Base-by-base conservation (phyloP, 2,329 filamentous ascomycete genomes). In the Byssothecium circinans region DNA sequence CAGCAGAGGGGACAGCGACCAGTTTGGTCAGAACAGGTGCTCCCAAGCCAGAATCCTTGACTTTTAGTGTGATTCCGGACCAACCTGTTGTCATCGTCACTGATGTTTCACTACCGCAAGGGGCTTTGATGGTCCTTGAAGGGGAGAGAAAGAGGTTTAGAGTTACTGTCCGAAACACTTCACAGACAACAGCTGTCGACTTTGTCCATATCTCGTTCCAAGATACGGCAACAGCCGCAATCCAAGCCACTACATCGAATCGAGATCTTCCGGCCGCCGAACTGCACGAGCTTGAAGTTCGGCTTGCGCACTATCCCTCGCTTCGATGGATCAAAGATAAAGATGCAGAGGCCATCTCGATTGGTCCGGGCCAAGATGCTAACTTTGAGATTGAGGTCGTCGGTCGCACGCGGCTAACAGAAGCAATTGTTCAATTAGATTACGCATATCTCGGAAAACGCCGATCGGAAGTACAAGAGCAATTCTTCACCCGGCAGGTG, bases 91-190 rank as follows among this genome's bases (percentile, higher is more conserved):
- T 97, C 3, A 75, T 85, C 2, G 80, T 96, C 17, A 86, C 88
- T 62, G 85, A 85, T 7, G 87, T 86, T 3, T 89, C 87, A 11
- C 78, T 96, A 1, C 83, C 87, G 0, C 91, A 96, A 62, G 89
- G 88, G 18, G 88, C 90, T 8, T 76, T 96, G 29, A 96, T 96
- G 91, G 81, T 99, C 10, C 78, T 99, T 5, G 92, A 97, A 73
- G 94, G 94, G 35, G 92, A 99, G 70, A 82, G 81, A 18, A 86
- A 85, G 58, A 76, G 77, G 0, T 95, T 97, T 64, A 86, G 82
- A 0, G 80, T 96, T 14, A 91, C 87, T 0, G 74, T 97, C 12
- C 82, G 87, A 56, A 99, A 99, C 56, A 76, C 83, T 8, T 94
- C 90, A 0, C 57, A 50, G 17, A 68, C 78, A 1, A 91, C 87